Conservation (phyloP, 148 eudicot genomes). For the Rhododendron kiyosumense region DNA sequence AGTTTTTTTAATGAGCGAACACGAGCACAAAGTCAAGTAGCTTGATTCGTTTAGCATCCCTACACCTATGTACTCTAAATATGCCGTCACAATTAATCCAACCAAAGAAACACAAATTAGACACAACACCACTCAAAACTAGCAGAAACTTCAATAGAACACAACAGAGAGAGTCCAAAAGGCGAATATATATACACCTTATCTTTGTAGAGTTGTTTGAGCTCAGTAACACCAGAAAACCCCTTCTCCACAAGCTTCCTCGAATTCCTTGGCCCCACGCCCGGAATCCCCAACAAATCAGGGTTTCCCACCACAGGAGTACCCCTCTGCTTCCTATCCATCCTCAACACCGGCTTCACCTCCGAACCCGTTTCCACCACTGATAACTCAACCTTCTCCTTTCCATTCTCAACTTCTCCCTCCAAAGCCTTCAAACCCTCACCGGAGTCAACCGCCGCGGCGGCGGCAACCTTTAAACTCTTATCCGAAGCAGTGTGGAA, state of each 20-base stretch:
- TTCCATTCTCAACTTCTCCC: neutral
- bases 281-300: conserved; percentile 87
- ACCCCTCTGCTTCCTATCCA: conserved; percentile 44
- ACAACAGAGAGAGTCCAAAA: neutral
- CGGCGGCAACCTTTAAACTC: conserved; percentile 21
- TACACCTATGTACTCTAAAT: neutral
- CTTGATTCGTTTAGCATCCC: neutral
- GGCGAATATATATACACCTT: conserved; percentile 36
- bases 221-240: conserved; percentile 72
- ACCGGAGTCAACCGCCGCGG: neutral
- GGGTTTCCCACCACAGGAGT: conserved; percentile 24
- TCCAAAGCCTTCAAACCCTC: conserved; percentile 9
- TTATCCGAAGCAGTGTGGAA: conserved; percentile 27
- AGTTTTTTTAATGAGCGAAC: neutral
- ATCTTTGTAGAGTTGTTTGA: conserved; percentile 75
- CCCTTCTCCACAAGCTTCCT: conserved; percentile 86
- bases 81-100: neutral
- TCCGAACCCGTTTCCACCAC: conserved; percentile 20
- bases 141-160: neutral
- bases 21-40: neutral
- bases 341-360: conserved; percentile 46
- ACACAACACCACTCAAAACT: neutral
- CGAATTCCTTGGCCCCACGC: conserved; percentile 94
- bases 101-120: neutral
- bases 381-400: neutral